Evolutionary conservation across 1,284 basidiomycete species (phyloP), one percentile per base, ranked within the genome.

Genomic region (Ceratobasidium papillatum): DNA sequence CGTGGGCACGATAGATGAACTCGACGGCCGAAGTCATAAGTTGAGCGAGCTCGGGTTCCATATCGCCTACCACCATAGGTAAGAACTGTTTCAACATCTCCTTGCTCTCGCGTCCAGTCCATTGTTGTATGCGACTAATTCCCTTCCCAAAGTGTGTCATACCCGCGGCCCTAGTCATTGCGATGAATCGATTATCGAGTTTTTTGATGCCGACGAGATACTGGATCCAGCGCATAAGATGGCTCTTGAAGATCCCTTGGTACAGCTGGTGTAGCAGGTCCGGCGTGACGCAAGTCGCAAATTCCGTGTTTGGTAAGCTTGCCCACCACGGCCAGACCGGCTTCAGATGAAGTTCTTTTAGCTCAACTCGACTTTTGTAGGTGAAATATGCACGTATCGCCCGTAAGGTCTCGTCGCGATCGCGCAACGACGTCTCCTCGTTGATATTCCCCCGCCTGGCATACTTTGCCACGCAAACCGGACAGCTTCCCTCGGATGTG

Each of bases 201-300:
- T 58, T 63, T 9, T 49, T 25, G 30, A 41, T 47, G 11, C 71
- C 71, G 8, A 74, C 17, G 19, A 74, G 2, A 3, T 61, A 11
- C 8, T 32, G 8, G 30, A 68, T 75, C 78, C 79, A 79, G 0
- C 3, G 51, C 14, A 79, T 62, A 0, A 79, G 49, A 47, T 80
- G 79, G 22, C 77, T 74, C 59, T 79, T 79, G 69, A 80, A 78
- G 11, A 82, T 76, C 7, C 81, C 81, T 65, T 82, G 80, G 66
- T 82, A 80, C 0, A 81, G 73, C 61, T 82, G 81, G 63, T 82
- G 81, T 3, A 82, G 77, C 32, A 81, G 61, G 47, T 82, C 80
- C 5, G 80, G 81, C 3, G 78, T 79, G 45, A 81, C 59, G 30
- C 65, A 72, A 3, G 58, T 8, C 73, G 78, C 78, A 41, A 81